Conservation (phyloP, 129 eudicot genomes). For the Lactuca sativa region DNA sequence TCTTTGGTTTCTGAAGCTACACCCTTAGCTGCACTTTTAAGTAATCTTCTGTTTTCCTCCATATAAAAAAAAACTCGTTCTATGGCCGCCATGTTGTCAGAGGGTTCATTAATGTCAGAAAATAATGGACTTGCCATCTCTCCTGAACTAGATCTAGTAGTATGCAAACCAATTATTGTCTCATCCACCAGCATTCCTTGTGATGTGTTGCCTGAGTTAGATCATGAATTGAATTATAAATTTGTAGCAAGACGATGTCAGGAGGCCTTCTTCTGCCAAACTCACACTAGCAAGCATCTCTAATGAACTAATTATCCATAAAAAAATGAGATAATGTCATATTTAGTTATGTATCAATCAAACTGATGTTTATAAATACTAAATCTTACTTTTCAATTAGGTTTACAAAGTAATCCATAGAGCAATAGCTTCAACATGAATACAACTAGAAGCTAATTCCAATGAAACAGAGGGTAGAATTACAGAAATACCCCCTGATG, state of each 20-base stretch:
- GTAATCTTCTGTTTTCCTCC: no score
- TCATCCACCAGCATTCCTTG: no score
- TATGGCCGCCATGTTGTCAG: no score
- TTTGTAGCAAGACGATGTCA: slow-evolving; percentile 78
- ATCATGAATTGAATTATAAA: slow-evolving; percentile 39
- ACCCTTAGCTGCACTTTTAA: no score
- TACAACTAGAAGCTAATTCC: slow-evolving; percentile 48
- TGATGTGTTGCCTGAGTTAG: no score
- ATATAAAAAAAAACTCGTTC: no score
- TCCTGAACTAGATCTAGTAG: no score
- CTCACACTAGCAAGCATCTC: slow-evolving; percentile 76
- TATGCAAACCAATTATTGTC: no score
- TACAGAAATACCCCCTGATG: slow-evolving; percentile 63
- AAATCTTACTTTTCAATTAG: slow-evolving; percentile 62
- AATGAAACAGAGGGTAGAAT: slow-evolving; percentile 74
- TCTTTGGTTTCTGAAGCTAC: no score
- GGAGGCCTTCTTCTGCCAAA: slow-evolving; percentile 88
- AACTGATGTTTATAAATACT: neutral
- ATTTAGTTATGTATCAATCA: slow-evolving; percentile 12
- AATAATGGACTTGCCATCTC: no score
- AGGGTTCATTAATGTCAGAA: no score
- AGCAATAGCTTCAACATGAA: slow-evolving; percentile 65
- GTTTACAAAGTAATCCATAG: slow-evolving; percentile 33
- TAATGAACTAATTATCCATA: slow-evolving; percentile 62
- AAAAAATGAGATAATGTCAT: slow-evolving; percentile 26